Percentiles rank a stretch among this genome's conserved stretches.
Conservation (phyloP, 257 asterid genomes). For the Solanum medicagineum region DNA sequence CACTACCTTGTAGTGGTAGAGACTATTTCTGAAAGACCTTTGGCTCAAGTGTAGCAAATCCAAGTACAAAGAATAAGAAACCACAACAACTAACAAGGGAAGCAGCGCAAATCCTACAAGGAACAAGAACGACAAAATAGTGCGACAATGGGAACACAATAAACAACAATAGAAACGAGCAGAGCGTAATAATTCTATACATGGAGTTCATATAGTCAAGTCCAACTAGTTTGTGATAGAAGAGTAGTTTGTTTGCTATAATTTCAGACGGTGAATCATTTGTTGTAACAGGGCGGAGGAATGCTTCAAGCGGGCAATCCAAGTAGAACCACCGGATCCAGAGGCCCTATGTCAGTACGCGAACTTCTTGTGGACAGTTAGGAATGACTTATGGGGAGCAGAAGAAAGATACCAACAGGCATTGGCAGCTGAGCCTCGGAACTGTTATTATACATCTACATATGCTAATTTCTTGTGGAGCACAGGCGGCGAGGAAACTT, state of each 20-base stretch:
- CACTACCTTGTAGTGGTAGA: no score
- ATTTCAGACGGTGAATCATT: not conserved
- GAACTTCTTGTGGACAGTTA: slow-evolving; percentile 61
- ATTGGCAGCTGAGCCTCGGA: slow-evolving; percentile 38
- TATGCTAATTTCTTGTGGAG: slow-evolving; percentile 82
- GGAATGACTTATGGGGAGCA: slow-evolving; percentile 50
- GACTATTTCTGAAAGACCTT: no score
- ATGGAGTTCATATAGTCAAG: not conserved
- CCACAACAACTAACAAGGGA: no score
- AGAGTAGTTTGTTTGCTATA: not conserved
- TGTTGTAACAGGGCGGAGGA: slow-evolving; percentile 64
- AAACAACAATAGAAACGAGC: no score
- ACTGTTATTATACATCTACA: slow-evolving; percentile 33
- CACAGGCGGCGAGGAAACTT: slow-evolving; percentile 85
- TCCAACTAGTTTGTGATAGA: not conserved
- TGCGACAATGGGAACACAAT: no score
- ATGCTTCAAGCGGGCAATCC: slow-evolving; percentile 63
- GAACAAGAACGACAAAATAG: no score
- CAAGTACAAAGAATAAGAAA: no score
- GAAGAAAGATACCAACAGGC: slow-evolving; percentile 72
- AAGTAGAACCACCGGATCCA: slow-evolving; percentile 46
- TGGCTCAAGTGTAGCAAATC: no score
- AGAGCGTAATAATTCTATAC: not conserved
- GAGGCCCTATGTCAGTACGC: slow-evolving; percentile 60
- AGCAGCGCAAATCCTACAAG: no score